Base-by-base conservation (phyloP, 2,329 filamentous ascomycete genomes). In the Verruconis gallopava region DNA sequence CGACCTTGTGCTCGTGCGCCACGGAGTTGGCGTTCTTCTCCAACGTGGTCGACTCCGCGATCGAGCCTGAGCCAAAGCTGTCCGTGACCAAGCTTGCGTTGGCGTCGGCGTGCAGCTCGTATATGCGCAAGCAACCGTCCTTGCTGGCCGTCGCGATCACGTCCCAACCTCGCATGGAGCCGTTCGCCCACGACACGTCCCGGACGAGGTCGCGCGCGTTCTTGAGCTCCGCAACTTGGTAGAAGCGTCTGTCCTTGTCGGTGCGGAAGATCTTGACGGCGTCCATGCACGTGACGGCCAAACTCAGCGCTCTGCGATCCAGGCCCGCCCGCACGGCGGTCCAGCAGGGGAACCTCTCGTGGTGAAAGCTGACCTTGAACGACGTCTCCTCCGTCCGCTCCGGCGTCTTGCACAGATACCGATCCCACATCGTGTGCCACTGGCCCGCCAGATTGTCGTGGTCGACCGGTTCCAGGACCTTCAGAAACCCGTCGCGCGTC, bases 101-200 rank as follows among this genome's bases (percentile, higher is more conserved):
- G 13, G 6, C 30, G 14, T 34, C 37, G 4, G 81, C 81, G 25
- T 79, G 75, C 14, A 93, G 60, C 51, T 89, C 78, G 55, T 93
- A 94, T n/a, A 98, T 81, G 32, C 89, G 74, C 32, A 95, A 77
- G 51, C 77, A 79, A 3, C 91, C 89, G 56, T 98, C 91, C 59
- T 93, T 93, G 56, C 85, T 91, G 2, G 86, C 89, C 4, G 88
- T 93, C 3, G 89, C 91, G 51, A 96, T 73, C 44, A 89, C 73
- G 58, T 98, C 91, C 57, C 85, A 89, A 1, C 89, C 89, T 30
- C 88, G 70, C 52, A 93, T 85, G 49, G 86, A 93, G 11, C 86
- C 89, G 37, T 86, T 82, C 1, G 89, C 85, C 91, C 91, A 98
- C 2, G 85, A 80, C 1, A 95, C 75, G 57, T 95, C 88, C 37